phyloP scores from a whole-genome alignment of 192 early-diverging fungal genomes.

The Chytriomyces hyalinus region DNA sequence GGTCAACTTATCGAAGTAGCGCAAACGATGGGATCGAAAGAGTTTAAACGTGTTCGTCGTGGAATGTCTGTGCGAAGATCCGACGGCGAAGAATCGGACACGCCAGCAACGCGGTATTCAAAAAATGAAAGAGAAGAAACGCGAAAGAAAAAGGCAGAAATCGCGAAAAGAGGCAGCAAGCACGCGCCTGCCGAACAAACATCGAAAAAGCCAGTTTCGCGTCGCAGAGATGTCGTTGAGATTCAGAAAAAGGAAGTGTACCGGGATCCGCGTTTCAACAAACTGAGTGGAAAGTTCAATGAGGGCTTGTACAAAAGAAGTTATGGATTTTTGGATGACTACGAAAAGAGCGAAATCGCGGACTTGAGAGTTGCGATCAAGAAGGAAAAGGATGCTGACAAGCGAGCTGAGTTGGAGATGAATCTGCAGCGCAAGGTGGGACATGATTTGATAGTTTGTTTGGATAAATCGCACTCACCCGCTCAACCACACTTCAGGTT shows the following conservation, averaged over 20 bases:
- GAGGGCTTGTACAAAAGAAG: conserved; percentile 90
- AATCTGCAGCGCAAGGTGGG: conserved; percentile 71
- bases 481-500: conserved; percentile 13
- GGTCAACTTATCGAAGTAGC: conserved; percentile 80
- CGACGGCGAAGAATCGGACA: conserved; percentile 35
- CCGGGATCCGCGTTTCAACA: conserved; percentile 96
- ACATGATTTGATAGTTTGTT: conserved; percentile 16
- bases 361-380: conserved; percentile 66
- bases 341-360: conserved; percentile 76
- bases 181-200: conserved; percentile 73
- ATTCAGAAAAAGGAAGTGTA: conserved; percentile 62
- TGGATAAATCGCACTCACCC: not conserved
- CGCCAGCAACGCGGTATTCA: conserved; percentile 49
- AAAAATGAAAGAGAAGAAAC: conserved; percentile 42
- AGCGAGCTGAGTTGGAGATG: conserved; percentile 64
- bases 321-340: conserved; percentile 86
- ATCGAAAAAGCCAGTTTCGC: conserved; percentile 75
- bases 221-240: conserved; percentile 74
- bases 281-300: conserved; percentile 86
- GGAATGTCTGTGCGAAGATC: conserved; percentile 32
- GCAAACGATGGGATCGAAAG: conserved; percentile 71
- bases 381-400: conserved; percentile 68
- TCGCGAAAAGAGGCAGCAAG: conserved; percentile 28
- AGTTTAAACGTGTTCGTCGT: conserved; percentile 58
- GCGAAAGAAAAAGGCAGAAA: conserved; percentile 46